Evolutionary conservation across 345 rosid species (phyloP).

Genomic region (Clarkia xantiana): DNA sequence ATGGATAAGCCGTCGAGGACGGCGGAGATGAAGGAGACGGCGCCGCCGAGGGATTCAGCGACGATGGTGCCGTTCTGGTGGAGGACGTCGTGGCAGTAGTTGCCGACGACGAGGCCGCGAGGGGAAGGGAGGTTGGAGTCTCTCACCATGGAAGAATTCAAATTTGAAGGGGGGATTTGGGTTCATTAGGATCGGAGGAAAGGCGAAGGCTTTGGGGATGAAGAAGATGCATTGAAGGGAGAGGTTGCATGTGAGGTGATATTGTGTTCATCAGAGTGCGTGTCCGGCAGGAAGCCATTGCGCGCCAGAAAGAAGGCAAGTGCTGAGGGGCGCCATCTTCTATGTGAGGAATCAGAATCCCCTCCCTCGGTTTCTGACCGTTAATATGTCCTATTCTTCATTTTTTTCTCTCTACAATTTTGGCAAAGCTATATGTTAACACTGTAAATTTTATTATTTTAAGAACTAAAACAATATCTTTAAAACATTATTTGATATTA

Average conservation of each 20-base stretch:
- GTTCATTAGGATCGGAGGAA: neutral
- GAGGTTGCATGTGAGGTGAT: neutral
- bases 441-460: no score
- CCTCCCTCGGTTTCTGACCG: no score
- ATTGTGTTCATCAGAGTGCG: no score
- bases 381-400: no score
- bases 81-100: slow-evolving; percentile 80
- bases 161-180: neutral
- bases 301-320: no score
- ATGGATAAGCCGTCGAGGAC: slow-evolving; percentile 45
- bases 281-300: no score
- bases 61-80: slow-evolving; percentile 37
- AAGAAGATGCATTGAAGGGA: neutral
- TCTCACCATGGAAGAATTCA: slow-evolving; percentile 8
- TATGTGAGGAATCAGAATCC: no score
- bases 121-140: slow-evolving; percentile 7
- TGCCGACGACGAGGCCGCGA: slow-evolving; percentile 67
- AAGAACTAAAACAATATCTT: no score
- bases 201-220: neutral
- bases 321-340: no score
- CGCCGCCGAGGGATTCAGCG: slow-evolving; percentile 88
- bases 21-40: slow-evolving; percentile 62
- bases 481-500: no score
- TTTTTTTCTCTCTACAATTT: no score
- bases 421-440: no score